Evolutionary conservation across 352 stramenopile genomes (phyloP), one percentile per base, ranked within the genome.

Genomic region (Phytophthora cactorum): DNA sequence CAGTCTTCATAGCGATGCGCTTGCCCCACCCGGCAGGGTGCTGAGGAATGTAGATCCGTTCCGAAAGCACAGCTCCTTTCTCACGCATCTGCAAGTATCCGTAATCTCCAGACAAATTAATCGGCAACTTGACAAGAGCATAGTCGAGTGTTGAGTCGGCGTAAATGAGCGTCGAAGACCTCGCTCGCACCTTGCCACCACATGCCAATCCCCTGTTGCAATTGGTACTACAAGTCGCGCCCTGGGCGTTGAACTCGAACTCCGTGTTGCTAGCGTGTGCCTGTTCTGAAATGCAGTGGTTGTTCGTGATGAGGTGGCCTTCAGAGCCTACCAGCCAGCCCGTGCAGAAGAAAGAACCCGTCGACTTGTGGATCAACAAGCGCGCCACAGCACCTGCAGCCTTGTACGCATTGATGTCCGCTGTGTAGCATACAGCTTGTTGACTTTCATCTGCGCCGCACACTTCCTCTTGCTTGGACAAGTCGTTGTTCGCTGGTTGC

Each of bases 271-370:
- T 71, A 10, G 83, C 87, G 29, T 91, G 63, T n/a, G 47, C 55
- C 31, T 74, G 63, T 28, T 68, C 65, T 3, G 63, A 72, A 61
- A 93, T 92, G 73, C 85, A 95, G 66, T 93, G 87, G 52, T 92
- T 59, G 74, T 95, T 95, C 3, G 87, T 93, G 41, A 95, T 68
- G 39, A 92, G 36, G 66, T 95, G 85, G 32, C 84, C 85, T 60
- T 92, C 82, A 39, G 68, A 84, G 32, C 87, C 87, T 2, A 92
- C n/a, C 9, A 93, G 57, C 82, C 80, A 95, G 22, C 87, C 85
- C 14, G 82, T 92, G 59, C 87, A 95, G 59, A 90, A 91, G 64
- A 72, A 88, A 10, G 78, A 86, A 1, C 74, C 68, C 15, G 41
- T 60, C 31, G 54, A 54, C 59, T 91, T 91, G 74, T 91, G 79